Evolutionary conservation across 164 flowering plant species (phyloP).

Genomic region (Annona squamosa): DNA sequence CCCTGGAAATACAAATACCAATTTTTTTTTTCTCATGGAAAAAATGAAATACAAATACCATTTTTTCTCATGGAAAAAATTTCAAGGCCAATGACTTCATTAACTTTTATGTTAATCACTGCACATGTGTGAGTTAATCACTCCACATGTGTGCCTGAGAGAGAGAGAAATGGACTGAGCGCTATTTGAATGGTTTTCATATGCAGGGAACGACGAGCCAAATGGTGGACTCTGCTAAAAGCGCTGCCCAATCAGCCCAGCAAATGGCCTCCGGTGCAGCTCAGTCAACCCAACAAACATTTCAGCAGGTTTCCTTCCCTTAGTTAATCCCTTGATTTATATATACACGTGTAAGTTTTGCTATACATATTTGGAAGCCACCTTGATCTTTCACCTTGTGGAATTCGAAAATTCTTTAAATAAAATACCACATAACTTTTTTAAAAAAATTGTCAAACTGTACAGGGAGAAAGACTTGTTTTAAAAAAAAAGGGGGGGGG

Average conservation of each 20-base stretch:
- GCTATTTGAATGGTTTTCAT: not conserved
- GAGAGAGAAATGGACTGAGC: not conserved
- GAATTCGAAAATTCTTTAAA: too few relatives aligned
- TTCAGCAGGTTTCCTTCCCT: conserved; percentile 14
- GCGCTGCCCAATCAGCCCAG: conserved; percentile 23
- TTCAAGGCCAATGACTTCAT: not conserved
- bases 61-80: not conserved
- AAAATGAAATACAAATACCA: too few relatives aligned
- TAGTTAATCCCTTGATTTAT: too few relatives aligned
- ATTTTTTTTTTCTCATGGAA: too few relatives aligned
- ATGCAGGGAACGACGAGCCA: conserved; percentile 28
- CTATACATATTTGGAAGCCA: too few relatives aligned
- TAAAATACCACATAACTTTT: too few relatives aligned
- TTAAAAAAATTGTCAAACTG: too few relatives aligned
- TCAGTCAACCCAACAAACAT: conserved; percentile 19
- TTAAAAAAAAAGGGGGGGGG: too few relatives aligned
- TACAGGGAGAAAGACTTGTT: too few relatives aligned
- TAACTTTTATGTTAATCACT: not conserved
- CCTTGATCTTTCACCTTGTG: too few relatives aligned
- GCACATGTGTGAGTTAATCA: too few relatives aligned
- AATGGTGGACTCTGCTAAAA: conserved; percentile 21
- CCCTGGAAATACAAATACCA: not conserved
- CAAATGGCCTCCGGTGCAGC: conserved; percentile 25
- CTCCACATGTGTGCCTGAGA: not conserved
- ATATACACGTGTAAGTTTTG: too few relatives aligned